Evolutionary conservation across 2,329 filamentous ascomycete genomes (phyloP).

Genomic region (Calonectria crousiana): DNA sequence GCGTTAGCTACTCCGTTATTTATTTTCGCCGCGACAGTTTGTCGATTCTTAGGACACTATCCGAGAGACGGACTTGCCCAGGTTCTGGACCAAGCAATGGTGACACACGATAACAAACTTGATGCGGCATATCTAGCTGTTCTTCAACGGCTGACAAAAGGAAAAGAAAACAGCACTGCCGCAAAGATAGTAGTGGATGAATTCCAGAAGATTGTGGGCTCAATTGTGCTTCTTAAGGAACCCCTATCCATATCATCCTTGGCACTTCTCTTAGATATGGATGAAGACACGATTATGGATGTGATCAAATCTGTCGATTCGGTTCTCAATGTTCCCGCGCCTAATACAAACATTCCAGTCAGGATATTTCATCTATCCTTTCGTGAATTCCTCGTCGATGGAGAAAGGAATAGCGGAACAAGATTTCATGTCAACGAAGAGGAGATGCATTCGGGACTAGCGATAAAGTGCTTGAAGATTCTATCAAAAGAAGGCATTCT

Average conservation of each 20-base stretch:
- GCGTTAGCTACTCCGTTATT: slow-evolving; percentile 47
- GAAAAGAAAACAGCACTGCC: background rate
- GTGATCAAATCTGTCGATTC: slow-evolving; percentile 49
- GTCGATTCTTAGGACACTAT: slow-evolving; percentile 44
- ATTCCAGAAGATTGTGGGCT: slow-evolving; percentile 47
- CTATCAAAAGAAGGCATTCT: background rate
- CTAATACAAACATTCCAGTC: slow-evolving; percentile 35
- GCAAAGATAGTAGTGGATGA: too few relatives aligned
- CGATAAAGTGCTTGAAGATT: background rate
- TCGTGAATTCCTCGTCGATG: slow-evolving; percentile 45
- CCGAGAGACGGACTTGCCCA: slow-evolving; percentile 34
- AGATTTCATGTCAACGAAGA: slow-evolving; percentile 30
- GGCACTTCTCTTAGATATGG: background rate
- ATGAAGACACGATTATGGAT: slow-evolving; percentile 26
- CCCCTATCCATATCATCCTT: slow-evolving; percentile 48
- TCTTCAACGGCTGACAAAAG: background rate
- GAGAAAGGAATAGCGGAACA: slow-evolving; percentile 31
- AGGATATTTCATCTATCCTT: slow-evolving; percentile 54
- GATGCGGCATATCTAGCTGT: slow-evolving; percentile 29
- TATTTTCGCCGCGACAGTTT: slow-evolving; percentile 50
- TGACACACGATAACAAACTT: slow-evolving; percentile 5
- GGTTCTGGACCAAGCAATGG: too few relatives aligned
- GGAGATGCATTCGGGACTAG: background rate
- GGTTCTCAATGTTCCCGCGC: slow-evolving; percentile 47
- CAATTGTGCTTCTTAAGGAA: slow-evolving; percentile 46